Percentiles rank a stretch among this genome's conserved stretches.
Conservation (phyloP, 305 asterid species). For the Ilex paraguariensis region DNA sequence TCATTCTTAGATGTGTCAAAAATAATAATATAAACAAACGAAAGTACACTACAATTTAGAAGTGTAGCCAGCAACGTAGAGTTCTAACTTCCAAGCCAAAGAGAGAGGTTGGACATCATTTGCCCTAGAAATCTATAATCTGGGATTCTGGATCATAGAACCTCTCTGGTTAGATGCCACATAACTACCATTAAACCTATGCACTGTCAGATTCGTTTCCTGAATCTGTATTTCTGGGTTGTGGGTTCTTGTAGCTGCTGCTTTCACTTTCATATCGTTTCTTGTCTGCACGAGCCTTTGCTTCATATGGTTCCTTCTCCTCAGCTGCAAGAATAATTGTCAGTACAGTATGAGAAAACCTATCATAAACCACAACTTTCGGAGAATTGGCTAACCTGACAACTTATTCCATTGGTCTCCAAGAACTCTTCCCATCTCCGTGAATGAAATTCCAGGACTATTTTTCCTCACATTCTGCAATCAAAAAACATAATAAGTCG, state of each 20-base stretch:
- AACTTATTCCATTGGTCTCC: slow-evolving; percentile 94
- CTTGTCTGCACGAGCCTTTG: slow-evolving; percentile 85
- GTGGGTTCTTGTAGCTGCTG: slow-evolving; percentile 63
- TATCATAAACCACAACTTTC: no score
- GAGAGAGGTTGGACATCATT: no score
- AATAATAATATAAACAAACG: no score
- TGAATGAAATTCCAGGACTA: slow-evolving; percentile 66
- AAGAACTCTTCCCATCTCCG: slow-evolving; percentile 66
- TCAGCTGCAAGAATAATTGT: slow-evolving; percentile 42
- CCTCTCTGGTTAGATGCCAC: no score
- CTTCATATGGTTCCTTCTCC: slow-evolving; percentile 85
- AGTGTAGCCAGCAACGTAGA: no score
- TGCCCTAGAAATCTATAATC: no score
- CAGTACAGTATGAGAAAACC: no score
- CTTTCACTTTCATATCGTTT: slow-evolving; percentile 65
- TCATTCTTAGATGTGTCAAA: no score
- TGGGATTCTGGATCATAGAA: no score
- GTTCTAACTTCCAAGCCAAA: no score
- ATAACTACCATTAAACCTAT: slow-evolving; percentile 11
- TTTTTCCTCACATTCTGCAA: slow-evolving; percentile 70
- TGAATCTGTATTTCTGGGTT: slow-evolving; percentile 34
- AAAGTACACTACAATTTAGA: no score
- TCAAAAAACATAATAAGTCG: neutral
- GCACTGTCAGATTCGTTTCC: slow-evolving; percentile 57
- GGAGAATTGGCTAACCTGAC: slow-evolving; percentile 45